These are phyloP conservation scores for Tolypocladium cylindrosporum DNA, from an alignment of 2,329 filamentous ascomycete species.

Conservation along the genomic window DNA sequence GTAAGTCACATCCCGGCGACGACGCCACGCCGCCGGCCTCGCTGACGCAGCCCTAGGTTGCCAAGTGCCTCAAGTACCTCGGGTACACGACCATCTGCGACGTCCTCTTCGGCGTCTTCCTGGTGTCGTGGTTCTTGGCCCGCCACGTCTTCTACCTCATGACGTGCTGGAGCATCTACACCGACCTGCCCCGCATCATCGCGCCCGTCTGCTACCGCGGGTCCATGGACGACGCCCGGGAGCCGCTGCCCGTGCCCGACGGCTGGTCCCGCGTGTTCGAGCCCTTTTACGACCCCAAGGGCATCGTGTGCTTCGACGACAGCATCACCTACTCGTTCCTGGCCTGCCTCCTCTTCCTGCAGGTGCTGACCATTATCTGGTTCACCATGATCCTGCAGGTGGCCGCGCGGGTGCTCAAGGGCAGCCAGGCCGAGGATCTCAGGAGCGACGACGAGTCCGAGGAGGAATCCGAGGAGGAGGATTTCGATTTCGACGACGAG, in stretches of 20 bases:
- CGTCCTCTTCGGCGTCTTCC: constrained; percentile 73
- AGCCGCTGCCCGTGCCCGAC: constrained; percentile 39
- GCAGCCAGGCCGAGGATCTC: constrained; percentile 70
- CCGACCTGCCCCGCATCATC: constrained; percentile 52
- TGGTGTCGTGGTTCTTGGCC: constrained; percentile 72
- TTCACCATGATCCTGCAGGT: constrained; percentile 81
- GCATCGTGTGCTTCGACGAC: constrained; percentile 72
- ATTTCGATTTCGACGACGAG: background rate
- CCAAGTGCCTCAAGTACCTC: constrained; percentile 90
- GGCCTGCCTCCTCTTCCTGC: constrained; percentile 62
- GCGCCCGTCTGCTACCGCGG: constrained; percentile 63
- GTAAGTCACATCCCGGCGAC: constrained; percentile 36
- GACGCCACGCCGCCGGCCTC: background rate
- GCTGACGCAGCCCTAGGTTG: constrained; percentile 42
- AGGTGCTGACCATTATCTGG: constrained; percentile 77
- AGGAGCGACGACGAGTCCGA: constrained; percentile 76
- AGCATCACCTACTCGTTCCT: constrained; percentile 70
- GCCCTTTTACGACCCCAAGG: constrained; percentile 61
- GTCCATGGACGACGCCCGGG: constrained; percentile 40
- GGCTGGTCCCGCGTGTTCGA: constrained; percentile 56
- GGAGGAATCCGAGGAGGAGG: constrained; percentile 22
- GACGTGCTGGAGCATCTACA: constrained; percentile 74
- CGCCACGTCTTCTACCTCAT: constrained; percentile 73
- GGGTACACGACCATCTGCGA: constrained; percentile 71
- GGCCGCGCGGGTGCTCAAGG: constrained; percentile 66